Evolutionary conservation across 192 early-diverging fungal genomes (phyloP).

Genomic region (Mortierella claussenii): DNA sequence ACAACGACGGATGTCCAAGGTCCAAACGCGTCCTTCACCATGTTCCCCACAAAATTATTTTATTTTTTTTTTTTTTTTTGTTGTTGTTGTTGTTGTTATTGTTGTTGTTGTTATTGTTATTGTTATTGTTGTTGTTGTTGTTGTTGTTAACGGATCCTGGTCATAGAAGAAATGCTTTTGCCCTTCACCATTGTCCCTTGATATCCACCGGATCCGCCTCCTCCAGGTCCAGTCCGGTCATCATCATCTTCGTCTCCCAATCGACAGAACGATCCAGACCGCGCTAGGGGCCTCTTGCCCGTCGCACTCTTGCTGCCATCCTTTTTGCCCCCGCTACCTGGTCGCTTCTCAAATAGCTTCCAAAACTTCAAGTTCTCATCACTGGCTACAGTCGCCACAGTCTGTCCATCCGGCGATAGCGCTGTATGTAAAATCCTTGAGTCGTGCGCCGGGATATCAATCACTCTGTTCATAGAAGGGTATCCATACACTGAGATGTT

Average conservation of each 20-base stretch:
- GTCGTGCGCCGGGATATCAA: slow-evolving; percentile 82
- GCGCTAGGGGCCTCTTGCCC: not conserved
- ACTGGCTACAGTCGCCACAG: slow-evolving; percentile 90
- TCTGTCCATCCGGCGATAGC: slow-evolving; percentile 90
- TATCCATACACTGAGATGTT: slow-evolving; percentile 89
- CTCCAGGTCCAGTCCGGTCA: slow-evolving; percentile 6
- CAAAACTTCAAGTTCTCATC: slow-evolving; percentile 98
- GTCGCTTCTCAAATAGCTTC: slow-evolving; percentile 79
- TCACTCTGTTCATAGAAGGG: slow-evolving; percentile 74
- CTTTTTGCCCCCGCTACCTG: slow-evolving; percentile 21
- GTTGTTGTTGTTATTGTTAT: too few relatives aligned
- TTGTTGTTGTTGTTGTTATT: too few relatives aligned
- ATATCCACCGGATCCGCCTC: not conserved
- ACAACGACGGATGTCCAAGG: too few relatives aligned
- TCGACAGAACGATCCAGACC: slow-evolving; percentile 17
- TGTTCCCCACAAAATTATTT: too few relatives aligned
- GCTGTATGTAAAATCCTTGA: slow-evolving; percentile 91
- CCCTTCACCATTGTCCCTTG: slow-evolving; percentile 11
- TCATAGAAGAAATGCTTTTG: slow-evolving; percentile 32
- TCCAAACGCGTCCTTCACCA: too few relatives aligned
- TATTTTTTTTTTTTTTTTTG: too few relatives aligned
- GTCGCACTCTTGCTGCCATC: slow-evolving; percentile 25
- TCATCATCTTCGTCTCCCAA: slow-evolving; percentile 24
- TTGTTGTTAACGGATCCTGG: slow-evolving; percentile 4
- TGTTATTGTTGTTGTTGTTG: too few relatives aligned